Conservation (phyloP, 164 flowering plant genomes). For the Berberis thunbergii region DNA sequence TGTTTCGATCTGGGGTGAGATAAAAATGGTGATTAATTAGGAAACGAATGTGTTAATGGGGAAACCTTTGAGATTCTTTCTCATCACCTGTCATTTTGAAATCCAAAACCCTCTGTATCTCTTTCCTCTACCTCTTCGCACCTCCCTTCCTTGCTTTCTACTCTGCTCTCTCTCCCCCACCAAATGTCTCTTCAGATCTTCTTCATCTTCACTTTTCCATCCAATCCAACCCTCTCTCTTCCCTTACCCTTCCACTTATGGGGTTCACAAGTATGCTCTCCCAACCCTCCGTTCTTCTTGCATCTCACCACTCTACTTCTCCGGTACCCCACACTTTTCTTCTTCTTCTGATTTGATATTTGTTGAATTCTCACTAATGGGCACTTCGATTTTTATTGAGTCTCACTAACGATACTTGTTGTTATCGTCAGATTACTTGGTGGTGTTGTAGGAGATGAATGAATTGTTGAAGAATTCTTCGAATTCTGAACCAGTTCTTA, state of each 20-base stretch:
- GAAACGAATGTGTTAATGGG: conserved; percentile 33
- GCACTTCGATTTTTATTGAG: too few species aligned
- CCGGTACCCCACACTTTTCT: conserved; percentile 30
- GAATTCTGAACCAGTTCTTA: conserved; percentile 16
- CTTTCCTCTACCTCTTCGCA: conserved; percentile 53
- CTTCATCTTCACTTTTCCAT: conserved; percentile 68
- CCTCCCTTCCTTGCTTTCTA: conserved; percentile 55
- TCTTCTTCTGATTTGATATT: neutral
- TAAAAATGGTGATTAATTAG: too few species aligned
- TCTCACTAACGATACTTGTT: too few species aligned
- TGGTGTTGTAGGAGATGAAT: conserved; percentile 45
- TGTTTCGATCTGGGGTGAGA: too few species aligned
- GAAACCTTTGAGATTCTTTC: conserved; percentile 16
- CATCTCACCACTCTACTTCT: conserved; percentile 62
- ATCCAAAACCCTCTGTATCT: conserved; percentile 70
- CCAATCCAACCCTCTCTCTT: conserved; percentile 64
- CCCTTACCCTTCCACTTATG: conserved; percentile 71
- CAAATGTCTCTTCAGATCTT: conserved; percentile 63
- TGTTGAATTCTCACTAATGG: neutral
- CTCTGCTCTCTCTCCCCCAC: conserved; percentile 43
- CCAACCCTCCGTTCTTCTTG: conserved; percentile 69
- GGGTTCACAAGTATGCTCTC: conserved; percentile 75
- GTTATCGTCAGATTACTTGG: conserved; percentile 48
- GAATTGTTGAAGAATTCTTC: conserved; percentile 33
- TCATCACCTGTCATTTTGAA: conserved; percentile 57